A percentile compares a stretch with the other conserved stretches of the same genome.
These are phyloP conservation scores for Geranium rotundifolium DNA, from an alignment of 345 rosid species.

Conservation along the genomic window DNA sequence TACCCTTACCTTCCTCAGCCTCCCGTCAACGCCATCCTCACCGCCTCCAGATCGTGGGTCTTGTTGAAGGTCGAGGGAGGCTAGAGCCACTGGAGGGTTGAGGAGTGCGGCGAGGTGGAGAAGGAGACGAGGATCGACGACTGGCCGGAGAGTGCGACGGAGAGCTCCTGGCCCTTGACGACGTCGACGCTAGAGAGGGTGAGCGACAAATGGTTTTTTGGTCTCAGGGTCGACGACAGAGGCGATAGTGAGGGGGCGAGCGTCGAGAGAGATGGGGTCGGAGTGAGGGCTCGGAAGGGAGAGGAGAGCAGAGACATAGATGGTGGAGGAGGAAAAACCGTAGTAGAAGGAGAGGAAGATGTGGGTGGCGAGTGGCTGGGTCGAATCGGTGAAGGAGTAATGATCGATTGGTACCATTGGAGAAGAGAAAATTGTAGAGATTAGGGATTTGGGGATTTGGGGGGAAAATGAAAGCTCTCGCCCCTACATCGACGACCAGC, in stretches of 20 bases:
- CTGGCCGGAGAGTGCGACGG: too few relatives aligned
- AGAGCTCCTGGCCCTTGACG: too few relatives aligned
- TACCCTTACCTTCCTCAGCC: too few relatives aligned
- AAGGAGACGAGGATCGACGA: too few relatives aligned
- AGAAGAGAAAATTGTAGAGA: neutral
- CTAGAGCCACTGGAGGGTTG: too few relatives aligned
- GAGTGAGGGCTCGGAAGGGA: constrained; percentile 34
- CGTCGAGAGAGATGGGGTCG: constrained; percentile 54
- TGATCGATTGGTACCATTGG: constrained; percentile 75
- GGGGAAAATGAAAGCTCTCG: neutral
- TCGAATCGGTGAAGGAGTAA: constrained; percentile 69
- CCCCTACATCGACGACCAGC: constrained; percentile 61
- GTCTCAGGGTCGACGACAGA: constrained; percentile 36
- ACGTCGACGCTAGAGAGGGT: constrained; percentile 32
- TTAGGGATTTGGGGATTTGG: constrained; percentile 7
- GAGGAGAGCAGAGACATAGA: constrained; percentile 72
- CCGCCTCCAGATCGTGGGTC: constrained; percentile 50
- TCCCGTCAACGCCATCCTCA: too few relatives aligned
- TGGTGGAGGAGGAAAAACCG: constrained; percentile 56
- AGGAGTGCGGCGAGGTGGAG: too few relatives aligned
- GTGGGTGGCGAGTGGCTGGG: constrained; percentile 60
- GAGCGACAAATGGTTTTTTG: constrained; percentile 43
- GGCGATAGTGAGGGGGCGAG: constrained; percentile 48
- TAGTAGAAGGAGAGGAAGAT: constrained; percentile 61
- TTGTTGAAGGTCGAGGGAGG: constrained; percentile 66